Evolutionary conservation across 202 grass and related monocot genomes (phyloP).

Genomic region (Panicum hallii): DNA sequence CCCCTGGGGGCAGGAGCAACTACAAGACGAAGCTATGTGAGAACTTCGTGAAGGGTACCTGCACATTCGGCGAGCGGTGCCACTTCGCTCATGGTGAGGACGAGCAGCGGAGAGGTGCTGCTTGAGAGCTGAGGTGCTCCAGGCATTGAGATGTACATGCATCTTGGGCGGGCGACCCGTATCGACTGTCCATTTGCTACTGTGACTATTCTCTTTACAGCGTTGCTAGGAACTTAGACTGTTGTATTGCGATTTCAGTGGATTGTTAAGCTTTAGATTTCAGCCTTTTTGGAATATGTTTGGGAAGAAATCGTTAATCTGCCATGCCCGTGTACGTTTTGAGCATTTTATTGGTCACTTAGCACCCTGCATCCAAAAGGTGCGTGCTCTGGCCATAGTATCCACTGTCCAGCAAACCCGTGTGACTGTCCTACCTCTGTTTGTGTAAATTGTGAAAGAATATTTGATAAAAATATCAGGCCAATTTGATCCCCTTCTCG

Average conservation of each 20-base stretch:
- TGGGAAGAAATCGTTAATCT: not conserved
- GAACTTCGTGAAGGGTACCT: constrained; percentile 81
- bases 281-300: constrained; percentile 27
- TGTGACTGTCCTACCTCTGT: not conserved
- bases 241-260: constrained; percentile 44
- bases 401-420: no score
- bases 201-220: constrained; percentile 41
- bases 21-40: constrained; percentile 92
- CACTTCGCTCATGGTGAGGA: constrained; percentile 88
- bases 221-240: constrained; percentile 46
- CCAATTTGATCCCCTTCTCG: not conserved
- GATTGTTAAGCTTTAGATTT: constrained; percentile 40
- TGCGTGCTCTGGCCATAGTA: not conserved
- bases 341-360: constrained; percentile 5
- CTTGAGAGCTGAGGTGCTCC: constrained; percentile 36
- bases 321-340: constrained; percentile 5
- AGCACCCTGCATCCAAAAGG: not conserved
- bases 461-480: constrained; percentile 12
- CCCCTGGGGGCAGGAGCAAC: constrained; percentile 58
- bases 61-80: constrained; percentile 79
- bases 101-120: constrained; percentile 64
- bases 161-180: not conserved
- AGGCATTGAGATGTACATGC: constrained; percentile 20
- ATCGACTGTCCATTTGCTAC: constrained; percentile 8
- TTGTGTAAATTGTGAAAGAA: not conserved